Base-by-base conservation (phyloP, 768 basidiomycete species). In the Lactifluus piperatus region DNA sequence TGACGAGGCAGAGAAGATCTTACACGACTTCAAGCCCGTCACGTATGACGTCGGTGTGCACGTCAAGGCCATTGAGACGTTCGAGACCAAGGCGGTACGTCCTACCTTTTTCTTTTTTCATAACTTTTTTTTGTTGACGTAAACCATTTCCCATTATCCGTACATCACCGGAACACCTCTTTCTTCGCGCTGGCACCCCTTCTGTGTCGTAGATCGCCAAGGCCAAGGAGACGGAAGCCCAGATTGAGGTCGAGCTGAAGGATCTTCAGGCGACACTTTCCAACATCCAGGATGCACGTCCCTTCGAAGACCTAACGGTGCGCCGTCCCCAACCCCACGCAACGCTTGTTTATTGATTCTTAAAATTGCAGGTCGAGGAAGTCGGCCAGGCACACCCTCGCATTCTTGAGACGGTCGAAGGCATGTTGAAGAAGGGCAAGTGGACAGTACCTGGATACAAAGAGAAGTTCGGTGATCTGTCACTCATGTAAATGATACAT, bases 361-460 rank as follows among this genome's bases (percentile, higher is more conserved):
- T 14, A 44, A 3, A 24, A 45, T 52, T 20, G 46, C 67, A 95
- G 93, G 79, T 85, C 62, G 85, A 88, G 69, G 95, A 99, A 62
- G 90, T 98, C 66, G 85, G 86, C 65, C 80, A 85, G 62, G 95
- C 95, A 26, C 88, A 97, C 74, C 97, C 97, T 18, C 91, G 91
- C 73, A 85, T 98, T 72, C 76, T 79, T 39, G 85, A 97, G 74
- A 84, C 88, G 44, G 91, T 97, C 60, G 92, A 97, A 76, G 88
- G 80, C 65, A 95, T 97, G 93, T 73, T 97, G 64, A 85, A 88
- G 82, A 94, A 97, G 77, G 94, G 94, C 74, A 97, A 97, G 78
- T 97, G 92, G 88, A 92, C 88, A 68, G 94, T 97, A 58, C 95
- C 95, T 68, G 94, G 88, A 37, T 91, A 91, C 83, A 86, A 90